Evolutionary conservation across 768 basidiomycete species (phyloP), one percentile per base, ranked within the genome.

Genomic region (Boletellus ananas): DNA sequence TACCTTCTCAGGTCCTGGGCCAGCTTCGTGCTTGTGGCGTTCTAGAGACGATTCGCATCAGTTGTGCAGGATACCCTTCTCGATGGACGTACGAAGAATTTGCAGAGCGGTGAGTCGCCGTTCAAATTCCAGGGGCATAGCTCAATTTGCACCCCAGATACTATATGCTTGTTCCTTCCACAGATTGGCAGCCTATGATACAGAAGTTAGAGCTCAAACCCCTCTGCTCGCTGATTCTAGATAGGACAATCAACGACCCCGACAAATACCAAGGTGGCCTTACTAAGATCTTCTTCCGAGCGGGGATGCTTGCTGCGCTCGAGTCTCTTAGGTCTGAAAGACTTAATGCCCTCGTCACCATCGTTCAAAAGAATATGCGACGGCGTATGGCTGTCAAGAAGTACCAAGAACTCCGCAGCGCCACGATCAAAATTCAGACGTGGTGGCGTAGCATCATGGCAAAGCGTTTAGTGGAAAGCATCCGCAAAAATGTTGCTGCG

Each of bases 71-170:
- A 29, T 99, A 99, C 71, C 96, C 96, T 25, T 93, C 93, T 12
- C 80, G 96, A 31, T 98, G 96, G 96, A 93, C 87, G 4, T 99
- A 97, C 58, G 94, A 94, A 64, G 96, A 98, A 68, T 99, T 99
- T 64, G 96, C 92, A 4, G 94, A 98, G 66, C 81, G 96, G 93
- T 95, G 57, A 57, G 84, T 69, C 18, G 25, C 17, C 33, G 20
- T 37, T 31, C 21, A 25, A 52, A 45, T 55, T 51, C 20, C 17
- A 25, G 53, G 43, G 49, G 45, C 23, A 40, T 54, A 34, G 47
- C 57, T 69, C 29, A 64, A 67, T 42, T 39, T 3, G 36, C 25
- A 49, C 23, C 35, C 3, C 55, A 96, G 95, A 49, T 99, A 98
- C 68, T 98, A 98, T 70, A 94, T 97, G 91, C 85, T 99, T 39